These are phyloP conservation scores for Myriosclerotinia duriaeana DNA, from an alignment of 2,329 filamentous ascomycete species.

Conservation along the genomic window DNA sequence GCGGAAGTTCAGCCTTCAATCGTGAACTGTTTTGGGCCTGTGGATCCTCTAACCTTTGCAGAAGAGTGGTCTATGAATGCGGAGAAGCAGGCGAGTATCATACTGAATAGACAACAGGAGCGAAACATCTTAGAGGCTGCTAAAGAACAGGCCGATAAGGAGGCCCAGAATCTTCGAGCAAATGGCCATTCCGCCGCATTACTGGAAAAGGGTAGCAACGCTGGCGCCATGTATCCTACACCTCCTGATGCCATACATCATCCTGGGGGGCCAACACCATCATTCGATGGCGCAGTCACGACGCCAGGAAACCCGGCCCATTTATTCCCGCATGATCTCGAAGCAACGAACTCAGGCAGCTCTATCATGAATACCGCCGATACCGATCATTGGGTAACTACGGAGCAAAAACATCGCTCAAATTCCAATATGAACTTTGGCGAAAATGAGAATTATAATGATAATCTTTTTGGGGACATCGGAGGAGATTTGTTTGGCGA, in stretches of 20 bases:
- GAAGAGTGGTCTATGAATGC: slow-evolving; percentile 42
- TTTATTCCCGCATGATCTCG: slow-evolving; percentile 44
- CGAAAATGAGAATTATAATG: slow-evolving; percentile 40
- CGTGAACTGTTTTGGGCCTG: slow-evolving; percentile 16
- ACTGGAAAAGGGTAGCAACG: slow-evolving; percentile 50
- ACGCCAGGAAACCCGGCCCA: slow-evolving; percentile 52
- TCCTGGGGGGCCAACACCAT: slow-evolving; percentile 53
- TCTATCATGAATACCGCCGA: slow-evolving; percentile 30
- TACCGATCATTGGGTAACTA: slow-evolving; percentile 35
- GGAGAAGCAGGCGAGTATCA: slow-evolving; percentile 46
- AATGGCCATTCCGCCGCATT: slow-evolving; percentile 55
- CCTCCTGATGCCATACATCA: slow-evolving; percentile 65
- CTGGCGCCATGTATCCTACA: slow-evolving; percentile 66
- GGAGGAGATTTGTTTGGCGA: slow-evolving; percentile 69
- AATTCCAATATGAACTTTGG: slow-evolving; percentile 33
- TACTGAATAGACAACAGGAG: slow-evolving; percentile 52
- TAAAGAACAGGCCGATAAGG: slow-evolving; percentile 46
- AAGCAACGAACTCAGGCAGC: slow-evolving; percentile 33
- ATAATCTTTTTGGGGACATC: slow-evolving; percentile 65
- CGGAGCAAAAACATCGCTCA: slow-evolving; percentile 33
- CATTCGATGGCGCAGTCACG: slow-evolving; percentile 55
- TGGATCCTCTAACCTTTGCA: slow-evolving; percentile 42
- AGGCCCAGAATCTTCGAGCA: slow-evolving; percentile 46
- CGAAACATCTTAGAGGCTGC: slow-evolving; percentile 44
- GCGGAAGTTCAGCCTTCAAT: slow-evolving; percentile 21